A percentile compares a stretch with the other conserved stretches of the same genome.
Conservation (phyloP, 2,329 filamentous ascomycete species). For the Epichloe amarillans region DNA sequence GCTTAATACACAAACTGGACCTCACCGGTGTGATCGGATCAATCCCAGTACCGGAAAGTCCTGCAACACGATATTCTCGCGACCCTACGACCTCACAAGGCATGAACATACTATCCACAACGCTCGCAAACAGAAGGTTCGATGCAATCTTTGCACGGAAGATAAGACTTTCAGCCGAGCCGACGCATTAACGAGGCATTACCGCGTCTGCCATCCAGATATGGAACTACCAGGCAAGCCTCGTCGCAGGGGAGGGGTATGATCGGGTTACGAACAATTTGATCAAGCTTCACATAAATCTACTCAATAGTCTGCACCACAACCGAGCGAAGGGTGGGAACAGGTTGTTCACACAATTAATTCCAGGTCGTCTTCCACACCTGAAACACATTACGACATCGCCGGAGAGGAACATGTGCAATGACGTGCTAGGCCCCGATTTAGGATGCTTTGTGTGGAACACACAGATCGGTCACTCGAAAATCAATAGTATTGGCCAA, state of each 20-base stretch:
- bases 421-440: conserved; percentile 4
- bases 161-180: conserved; percentile 96
- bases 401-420: not conserved
- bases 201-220: conserved; percentile 87
- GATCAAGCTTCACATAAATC: too few relatives aligned
- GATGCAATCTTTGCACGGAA: conserved; percentile 83
- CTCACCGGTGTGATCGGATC: conserved; percentile 83
- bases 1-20: conserved; percentile 79
- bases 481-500: not conserved
- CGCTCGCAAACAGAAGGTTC: conserved; percentile 82
- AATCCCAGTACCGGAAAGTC: conserved; percentile 93
- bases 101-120: conserved; percentile 99
- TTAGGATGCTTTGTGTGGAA: not conserved
- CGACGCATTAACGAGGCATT: conserved; percentile 86
- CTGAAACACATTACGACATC: not conserved
- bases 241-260: conserved; percentile 15
- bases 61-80: conserved; percentile 86
- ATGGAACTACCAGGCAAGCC: conserved; percentile 64
- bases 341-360: too few relatives aligned
- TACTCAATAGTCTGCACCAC: too few relatives aligned
- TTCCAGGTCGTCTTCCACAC: not conserved
- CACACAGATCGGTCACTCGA: conserved; percentile 1
- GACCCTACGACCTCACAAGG: conserved; percentile 89
- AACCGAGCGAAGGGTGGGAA: too few relatives aligned
- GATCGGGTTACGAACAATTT: not conserved